These are phyloP conservation scores for Cyberlindnera saturnus DNA, from an alignment of 805 yeast genomes.

Conservation along the genomic window DNA sequence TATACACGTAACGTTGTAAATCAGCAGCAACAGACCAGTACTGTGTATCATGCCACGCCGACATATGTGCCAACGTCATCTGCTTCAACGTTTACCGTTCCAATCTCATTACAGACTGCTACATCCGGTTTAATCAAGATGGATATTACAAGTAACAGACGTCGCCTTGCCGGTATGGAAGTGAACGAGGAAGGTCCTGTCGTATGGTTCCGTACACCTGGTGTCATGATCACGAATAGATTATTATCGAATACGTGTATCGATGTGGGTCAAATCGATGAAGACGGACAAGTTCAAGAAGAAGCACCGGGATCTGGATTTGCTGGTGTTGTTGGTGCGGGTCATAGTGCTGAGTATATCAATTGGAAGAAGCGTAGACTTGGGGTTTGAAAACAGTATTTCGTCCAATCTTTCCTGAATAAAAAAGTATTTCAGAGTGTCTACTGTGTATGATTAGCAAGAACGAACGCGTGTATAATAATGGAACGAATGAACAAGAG, in stretches of 20 bases:
- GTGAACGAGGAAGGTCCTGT: slow-evolving; percentile 31
- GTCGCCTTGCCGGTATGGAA: slow-evolving; percentile 20
- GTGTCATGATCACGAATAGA: slow-evolving; percentile 40
- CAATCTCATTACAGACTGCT: slow-evolving; percentile 15
- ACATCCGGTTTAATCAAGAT: slow-evolving; percentile 24
- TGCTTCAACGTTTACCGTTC: slow-evolving; percentile 29
- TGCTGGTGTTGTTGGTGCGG: slow-evolving; percentile 35
- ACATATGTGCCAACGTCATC: slow-evolving; percentile 19
- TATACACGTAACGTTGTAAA: slow-evolving; percentile 18
- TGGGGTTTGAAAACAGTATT: not conserved
- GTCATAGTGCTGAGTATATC: slow-evolving; percentile 71
- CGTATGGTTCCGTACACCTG: slow-evolving; percentile 68
- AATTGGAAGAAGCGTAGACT: slow-evolving; percentile 42
- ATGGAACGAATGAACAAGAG: not conserved
- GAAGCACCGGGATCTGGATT: slow-evolving; percentile 22
- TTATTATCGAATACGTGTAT: slow-evolving; percentile 17
- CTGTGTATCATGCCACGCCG: slow-evolving; percentile 22
- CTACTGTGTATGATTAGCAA: not conserved
- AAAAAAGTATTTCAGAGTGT: not conserved
- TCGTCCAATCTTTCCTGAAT: too few relatives aligned
- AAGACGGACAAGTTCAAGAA: slow-evolving; percentile 4
- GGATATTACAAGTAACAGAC: slow-evolving; percentile 28
- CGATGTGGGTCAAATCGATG: slow-evolving; percentile 21
- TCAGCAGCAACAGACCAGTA: slow-evolving; percentile 7
- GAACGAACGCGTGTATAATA: not conserved